A percentile compares a stretch with the other conserved stretches of the same genome.
phyloP scores from a whole-genome alignment of 2,329 filamentous ascomycete genomes.

The Aspergillus intermedius region DNA sequence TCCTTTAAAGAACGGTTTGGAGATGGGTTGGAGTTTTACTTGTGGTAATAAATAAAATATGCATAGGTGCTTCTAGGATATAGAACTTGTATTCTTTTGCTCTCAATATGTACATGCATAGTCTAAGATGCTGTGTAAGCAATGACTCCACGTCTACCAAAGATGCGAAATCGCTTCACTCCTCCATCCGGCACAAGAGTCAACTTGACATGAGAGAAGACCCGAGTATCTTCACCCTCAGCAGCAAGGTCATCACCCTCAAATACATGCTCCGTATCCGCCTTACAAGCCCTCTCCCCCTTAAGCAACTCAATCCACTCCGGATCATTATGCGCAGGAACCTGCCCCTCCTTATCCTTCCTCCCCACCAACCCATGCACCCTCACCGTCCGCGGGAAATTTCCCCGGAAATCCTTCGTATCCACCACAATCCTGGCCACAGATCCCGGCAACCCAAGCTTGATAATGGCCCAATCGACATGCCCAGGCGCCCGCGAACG shows the following conservation, averaged over 20 bases:
- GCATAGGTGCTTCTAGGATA: too few species aligned
- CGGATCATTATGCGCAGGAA: conserved; percentile 28
- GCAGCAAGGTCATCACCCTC: conserved; percentile 45
- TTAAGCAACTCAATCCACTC: conserved; percentile 33
- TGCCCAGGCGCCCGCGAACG: conserved; percentile 34
- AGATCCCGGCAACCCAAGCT: conserved; percentile 33
- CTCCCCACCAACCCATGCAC: conserved; percentile 30
- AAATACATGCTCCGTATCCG: conserved; percentile 37
- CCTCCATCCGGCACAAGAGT: conserved; percentile 91
- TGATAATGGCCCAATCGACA: conserved; percentile 38
- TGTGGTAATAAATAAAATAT: too few species aligned
- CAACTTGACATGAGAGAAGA: conserved; percentile 78
- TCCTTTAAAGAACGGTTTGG: too few species aligned
- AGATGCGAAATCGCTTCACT: conserved; percentile 76
- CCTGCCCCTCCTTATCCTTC: conserved; percentile 11
- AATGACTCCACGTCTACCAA: conserved; percentile 51
- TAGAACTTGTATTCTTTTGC: neutral
- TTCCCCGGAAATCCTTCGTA: conserved; percentile 42
- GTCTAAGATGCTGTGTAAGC: neutral
- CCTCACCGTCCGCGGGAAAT: conserved; percentile 36
- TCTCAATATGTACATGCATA: neutral
- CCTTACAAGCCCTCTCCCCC: conserved; percentile 32
- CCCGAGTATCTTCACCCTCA: conserved; percentile 58
- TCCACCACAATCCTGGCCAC: conserved; percentile 37
- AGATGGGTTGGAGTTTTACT: too few species aligned